Percentiles rank a stretch among this genome's conserved stretches.
These are phyloP conservation scores for Picea abies DNA, from an alignment of 83 land plant species.

Conservation along the genomic window DNA sequence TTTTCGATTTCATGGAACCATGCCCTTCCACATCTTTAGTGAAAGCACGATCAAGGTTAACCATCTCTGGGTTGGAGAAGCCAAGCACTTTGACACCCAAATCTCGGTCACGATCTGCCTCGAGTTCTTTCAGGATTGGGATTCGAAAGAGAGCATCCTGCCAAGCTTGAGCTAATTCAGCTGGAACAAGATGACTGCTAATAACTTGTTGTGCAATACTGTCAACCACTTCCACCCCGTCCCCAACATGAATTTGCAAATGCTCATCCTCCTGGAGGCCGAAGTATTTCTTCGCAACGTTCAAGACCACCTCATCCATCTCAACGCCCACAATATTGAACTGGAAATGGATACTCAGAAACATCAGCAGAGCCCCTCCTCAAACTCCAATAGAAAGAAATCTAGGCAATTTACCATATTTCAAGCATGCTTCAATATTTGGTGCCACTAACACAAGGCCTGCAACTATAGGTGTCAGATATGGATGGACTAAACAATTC, in stretches of 20 bases:
- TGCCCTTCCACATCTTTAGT: too few species aligned
- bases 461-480: constrained; percentile 67
- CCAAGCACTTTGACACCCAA: too few species aligned
- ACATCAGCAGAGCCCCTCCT: constrained; percentile 63
- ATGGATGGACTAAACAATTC: constrained; percentile 49
- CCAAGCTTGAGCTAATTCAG: constrained; percentile 5
- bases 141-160: background rate
- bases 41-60: too few species aligned
- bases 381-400: constrained; percentile 67
- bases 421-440: constrained; percentile 13
- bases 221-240: constrained; percentile 47
- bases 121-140: background rate
- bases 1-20: too few species aligned
- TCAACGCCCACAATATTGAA: constrained; percentile 63
- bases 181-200: background rate
- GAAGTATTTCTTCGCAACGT: constrained; percentile 47
- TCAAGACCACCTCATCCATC: constrained; percentile 46
- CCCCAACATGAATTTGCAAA: constrained; percentile 36
- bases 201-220: constrained; percentile 12
- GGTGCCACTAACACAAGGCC: constrained; percentile 37
- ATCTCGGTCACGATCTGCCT: too few species aligned
- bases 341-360: constrained; percentile 33
- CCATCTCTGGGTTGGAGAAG: too few species aligned
- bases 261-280: constrained; percentile 42
- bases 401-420: constrained; percentile 23